phyloP scores from a whole-genome alignment of 2,329 filamentous ascomycete genomes.

The Colletotrichum tamarilloi region DNA sequence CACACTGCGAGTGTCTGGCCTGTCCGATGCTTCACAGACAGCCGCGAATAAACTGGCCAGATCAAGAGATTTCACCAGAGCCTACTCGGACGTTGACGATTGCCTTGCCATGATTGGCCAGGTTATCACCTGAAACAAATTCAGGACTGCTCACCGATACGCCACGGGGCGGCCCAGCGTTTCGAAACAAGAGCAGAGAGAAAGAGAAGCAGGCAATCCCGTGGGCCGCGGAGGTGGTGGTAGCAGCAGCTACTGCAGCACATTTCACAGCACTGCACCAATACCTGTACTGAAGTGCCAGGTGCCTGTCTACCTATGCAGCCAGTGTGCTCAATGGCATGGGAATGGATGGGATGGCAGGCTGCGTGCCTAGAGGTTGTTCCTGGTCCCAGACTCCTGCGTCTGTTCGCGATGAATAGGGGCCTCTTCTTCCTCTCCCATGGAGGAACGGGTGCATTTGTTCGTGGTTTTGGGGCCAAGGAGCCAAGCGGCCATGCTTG shows the following conservation, averaged over 20 bases:
- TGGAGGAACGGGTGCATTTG: background rate
- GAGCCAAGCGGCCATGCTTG: background rate
- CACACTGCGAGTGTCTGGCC: background rate
- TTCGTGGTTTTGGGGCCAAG: background rate
- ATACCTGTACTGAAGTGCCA: background rate
- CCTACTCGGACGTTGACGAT: background rate
- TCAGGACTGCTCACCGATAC: slow-evolving; percentile 36
- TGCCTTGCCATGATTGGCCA: slow-evolving; percentile 18
- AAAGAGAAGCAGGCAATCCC: slow-evolving; percentile 3
- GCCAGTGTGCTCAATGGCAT: background rate
- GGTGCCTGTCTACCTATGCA: background rate
- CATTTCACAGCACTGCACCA: background rate
- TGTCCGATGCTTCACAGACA: slow-evolving; percentile 10
- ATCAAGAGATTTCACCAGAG: slow-evolving; percentile 2
- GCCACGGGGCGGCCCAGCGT: slow-evolving; percentile 30
- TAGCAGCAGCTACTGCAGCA: background rate
- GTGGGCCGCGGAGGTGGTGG: background rate
- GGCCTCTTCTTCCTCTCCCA: background rate
- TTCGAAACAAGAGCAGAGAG: slow-evolving; percentile 31
- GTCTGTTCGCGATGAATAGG: background rate
- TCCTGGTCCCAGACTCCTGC: background rate
- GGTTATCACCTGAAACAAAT: slow-evolving; percentile 37
- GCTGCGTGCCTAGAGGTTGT: background rate
- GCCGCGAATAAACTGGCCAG: slow-evolving; percentile 18
- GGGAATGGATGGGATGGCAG: background rate